phyloP scores from a whole-genome alignment of 163 green algal species.

The Prototheca stagnorum region DNA sequence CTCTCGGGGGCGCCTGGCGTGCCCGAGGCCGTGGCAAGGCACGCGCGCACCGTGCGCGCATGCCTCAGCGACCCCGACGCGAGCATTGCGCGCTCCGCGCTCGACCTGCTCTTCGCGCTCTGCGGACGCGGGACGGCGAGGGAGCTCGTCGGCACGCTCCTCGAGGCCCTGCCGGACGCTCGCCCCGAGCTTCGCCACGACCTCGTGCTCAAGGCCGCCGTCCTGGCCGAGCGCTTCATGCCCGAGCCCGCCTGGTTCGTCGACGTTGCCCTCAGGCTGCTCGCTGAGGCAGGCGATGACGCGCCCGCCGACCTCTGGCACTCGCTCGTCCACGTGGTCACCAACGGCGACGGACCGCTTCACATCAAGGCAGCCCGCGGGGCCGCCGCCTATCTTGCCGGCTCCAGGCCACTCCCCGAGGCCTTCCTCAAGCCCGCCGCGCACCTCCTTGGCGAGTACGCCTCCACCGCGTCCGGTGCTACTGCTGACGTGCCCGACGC shows the following conservation, averaged over 20 bases:
- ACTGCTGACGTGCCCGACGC: too few relatives aligned
- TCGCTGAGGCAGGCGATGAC: conserved; percentile 80
- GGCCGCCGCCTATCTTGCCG: conserved; percentile 28
- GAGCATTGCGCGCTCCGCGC: conserved; percentile 63
- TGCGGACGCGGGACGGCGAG: conserved; percentile 16
- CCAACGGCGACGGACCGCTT: conserved; percentile 72
- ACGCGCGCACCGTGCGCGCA: conserved; percentile 54
- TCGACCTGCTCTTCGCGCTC: conserved; percentile 55
- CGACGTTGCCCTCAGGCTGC: conserved; percentile 53
- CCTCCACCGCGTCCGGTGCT: too few relatives aligned
- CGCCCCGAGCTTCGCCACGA: conserved; percentile 89
- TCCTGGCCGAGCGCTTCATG: conserved; percentile 42
- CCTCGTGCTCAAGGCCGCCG: conserved; percentile 77
- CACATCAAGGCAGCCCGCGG: conserved; percentile 66
- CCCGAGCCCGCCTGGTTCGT: conserved; percentile 45
- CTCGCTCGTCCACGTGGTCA: conserved; percentile 87
- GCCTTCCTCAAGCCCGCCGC: conserved; percentile 48
- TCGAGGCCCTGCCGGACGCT: conserved; percentile 45
- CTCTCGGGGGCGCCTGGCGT: conserved; percentile 69
- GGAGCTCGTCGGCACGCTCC: conserved; percentile 67
- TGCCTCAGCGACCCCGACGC: conserved; percentile 69
- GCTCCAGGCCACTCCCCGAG: conserved; percentile 35
- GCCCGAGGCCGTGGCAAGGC: conserved; percentile 23
- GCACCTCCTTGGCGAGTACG: conserved; percentile 88
- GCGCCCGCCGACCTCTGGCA: conserved; percentile 86